Base-by-base conservation (phyloP, 2,329 filamentous ascomycete species). In the Ceratocystis cubensis region DNA sequence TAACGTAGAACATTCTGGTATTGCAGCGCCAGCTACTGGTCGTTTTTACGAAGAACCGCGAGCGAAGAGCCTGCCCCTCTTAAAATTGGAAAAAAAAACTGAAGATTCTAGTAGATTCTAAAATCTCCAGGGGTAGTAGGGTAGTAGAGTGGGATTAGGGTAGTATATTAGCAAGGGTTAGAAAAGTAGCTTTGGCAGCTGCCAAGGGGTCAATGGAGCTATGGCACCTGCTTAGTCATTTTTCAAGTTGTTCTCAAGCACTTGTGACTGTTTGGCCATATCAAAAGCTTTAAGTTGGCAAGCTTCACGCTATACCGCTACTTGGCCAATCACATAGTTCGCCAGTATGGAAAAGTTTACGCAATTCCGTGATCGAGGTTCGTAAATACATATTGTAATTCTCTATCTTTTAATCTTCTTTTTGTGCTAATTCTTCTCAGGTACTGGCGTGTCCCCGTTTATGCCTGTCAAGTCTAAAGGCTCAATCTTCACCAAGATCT, bases 401-500 rank as follows among this genome's bases (percentile, higher is more conserved):
- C 44, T 33, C 22, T 44, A 61, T 28, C 17, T 50, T 33, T 61
- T 53, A 59, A 48, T 45, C 3, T 28, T 8, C 25, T 61, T 41
- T 46, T 25, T 20, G 4, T 22, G 20, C 63, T 67, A 44, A 68
- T n/a, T 20, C 8, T 30, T n/a, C 17, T 1, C 69, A 97, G 93
- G 92, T 70, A 96, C 94, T 71, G 93, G 94, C 72, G 95, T 99
- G 75, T 90, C 94, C 70, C 94, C 94, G 67, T 99, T 99, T 79
- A 87, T 97, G 69, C 92, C 94, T 17, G 83, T 92, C 66, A 82
- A 85, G 20, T 83, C 87, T 5, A 20, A 61, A 15, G 78, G 85
- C 28, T 82, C 86, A 10, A 76, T 82, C 67, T 74, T 89, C 68
- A 84, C 84, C 70, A 80, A 84, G 17, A 79, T 89, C 20, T 74